Evolutionary conservation across 148 eudicot species (phyloP).

Genomic region (Nepenthes mirabilis): DNA sequence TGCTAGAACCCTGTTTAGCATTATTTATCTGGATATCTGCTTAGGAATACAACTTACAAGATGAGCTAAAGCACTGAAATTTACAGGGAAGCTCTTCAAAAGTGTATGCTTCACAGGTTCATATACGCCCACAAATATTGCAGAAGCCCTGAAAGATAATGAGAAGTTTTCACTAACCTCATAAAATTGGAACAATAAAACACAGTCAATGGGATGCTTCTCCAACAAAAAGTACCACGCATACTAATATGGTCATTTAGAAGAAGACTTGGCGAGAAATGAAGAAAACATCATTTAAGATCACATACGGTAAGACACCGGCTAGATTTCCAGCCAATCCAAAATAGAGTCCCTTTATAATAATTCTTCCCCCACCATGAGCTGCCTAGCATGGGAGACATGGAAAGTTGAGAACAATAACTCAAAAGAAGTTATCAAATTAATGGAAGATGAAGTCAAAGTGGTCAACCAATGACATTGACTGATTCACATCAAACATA

Average conservation of each 20-base stretch:
- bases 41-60: conserved; percentile 36
- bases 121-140: conserved; percentile 77
- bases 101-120: conserved; percentile 68
- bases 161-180: not conserved
- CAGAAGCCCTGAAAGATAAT: conserved; percentile 60
- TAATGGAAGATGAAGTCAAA: not conserved
- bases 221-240: not conserved
- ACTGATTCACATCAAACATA: too few relatives aligned
- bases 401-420: not conserved
- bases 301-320: conserved; percentile 75
- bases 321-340: conserved; percentile 74
- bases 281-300: not conserved
- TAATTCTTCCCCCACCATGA: conserved; percentile 51
- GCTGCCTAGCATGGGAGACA: conserved; percentile 32
- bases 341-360: conserved; percentile 67
- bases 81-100: conserved; percentile 54
- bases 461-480: not conserved
- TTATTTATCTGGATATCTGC: not conserved
- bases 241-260: too few relatives aligned
- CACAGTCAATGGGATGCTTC: not conserved
- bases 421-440: not conserved
- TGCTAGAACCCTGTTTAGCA: too few relatives aligned
- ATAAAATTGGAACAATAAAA: not conserved
- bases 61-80: conserved; percentile 73
- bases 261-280: not conserved